A percentile compares a stretch with the other conserved stretches of the same genome.
Evolutionary conservation across 2,329 filamentous ascomycete genomes (phyloP).

Genomic region (Erysiphe pisi): DNA sequence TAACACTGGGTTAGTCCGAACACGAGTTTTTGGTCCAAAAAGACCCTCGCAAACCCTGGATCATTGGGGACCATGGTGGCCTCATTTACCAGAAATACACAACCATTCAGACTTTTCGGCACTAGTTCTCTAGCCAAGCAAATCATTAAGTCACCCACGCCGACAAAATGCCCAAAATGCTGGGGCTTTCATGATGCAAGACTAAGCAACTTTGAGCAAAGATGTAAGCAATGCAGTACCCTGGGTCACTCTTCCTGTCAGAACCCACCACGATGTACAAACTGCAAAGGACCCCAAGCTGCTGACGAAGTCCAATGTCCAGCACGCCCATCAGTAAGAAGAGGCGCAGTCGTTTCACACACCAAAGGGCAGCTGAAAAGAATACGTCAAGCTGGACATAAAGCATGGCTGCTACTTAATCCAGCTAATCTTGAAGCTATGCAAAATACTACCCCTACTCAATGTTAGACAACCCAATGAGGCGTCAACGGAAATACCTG

Average conservation of each 20-base stretch:
- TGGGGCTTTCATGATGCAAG: slow-evolving; percentile 19
- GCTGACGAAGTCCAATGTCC: not conserved
- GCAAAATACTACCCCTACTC: not conserved
- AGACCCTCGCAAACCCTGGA: too few relatives aligned
- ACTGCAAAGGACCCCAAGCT: not conserved
- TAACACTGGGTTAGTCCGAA: too few relatives aligned
- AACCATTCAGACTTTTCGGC: not conserved
- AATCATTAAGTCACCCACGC: not conserved
- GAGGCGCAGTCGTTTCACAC: not conserved
- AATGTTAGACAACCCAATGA: not conserved
- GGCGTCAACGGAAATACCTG: not conserved
- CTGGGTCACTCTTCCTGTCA: not conserved
- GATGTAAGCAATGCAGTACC: too few relatives aligned
- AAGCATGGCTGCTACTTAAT: not conserved
- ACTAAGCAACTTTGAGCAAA: slow-evolving; percentile 3
- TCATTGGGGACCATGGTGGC: too few relatives aligned
- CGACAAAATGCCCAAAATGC: not conserved
- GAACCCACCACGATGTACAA: not conserved
- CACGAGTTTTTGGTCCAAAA: too few relatives aligned
- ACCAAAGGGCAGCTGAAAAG: not conserved
- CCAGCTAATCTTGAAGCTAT: not conserved
- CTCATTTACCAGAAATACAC: too few relatives aligned
- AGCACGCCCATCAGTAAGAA: slow-evolving; percentile 8
- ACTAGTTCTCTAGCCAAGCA: not conserved
- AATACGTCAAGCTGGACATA: not conserved